Percentiles rank a stretch among this genome's conserved stretches.
Evolutionary conservation across 176 grass and related monocot genomes (phyloP).

Genomic region (Oryza rufipogon): DNA sequence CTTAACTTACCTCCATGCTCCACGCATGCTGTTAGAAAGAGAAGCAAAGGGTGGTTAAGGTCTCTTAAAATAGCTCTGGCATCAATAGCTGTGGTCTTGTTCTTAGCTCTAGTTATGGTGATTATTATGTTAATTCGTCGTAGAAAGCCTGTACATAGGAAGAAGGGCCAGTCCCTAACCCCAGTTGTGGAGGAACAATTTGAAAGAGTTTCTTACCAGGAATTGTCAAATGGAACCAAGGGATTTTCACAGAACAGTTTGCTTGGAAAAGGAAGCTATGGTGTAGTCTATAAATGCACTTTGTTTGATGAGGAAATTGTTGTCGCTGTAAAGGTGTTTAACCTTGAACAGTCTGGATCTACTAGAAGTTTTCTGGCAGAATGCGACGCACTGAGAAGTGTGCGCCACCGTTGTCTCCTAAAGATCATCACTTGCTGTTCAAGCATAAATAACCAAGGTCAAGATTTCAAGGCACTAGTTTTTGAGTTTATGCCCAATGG

Average conservation of each 20-base stretch:
- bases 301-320: background rate
- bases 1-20: conserved; percentile 31
- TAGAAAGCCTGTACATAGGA: background rate
- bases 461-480: conserved; percentile 50
- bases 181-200: background rate
- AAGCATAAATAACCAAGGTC: conserved; percentile 33
- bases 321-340: conserved; percentile 42
- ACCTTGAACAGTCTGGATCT: conserved; percentile 10
- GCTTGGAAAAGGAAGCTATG: conserved; percentile 31
- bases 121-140: background rate
- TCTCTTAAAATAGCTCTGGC: background rate
- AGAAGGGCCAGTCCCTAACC: background rate
- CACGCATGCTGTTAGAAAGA: background rate
- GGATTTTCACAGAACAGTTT: conserved; percentile 28
- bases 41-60: background rate
- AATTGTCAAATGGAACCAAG: conserved; percentile 22
- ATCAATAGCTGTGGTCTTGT: background rate
- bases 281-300: conserved; percentile 37
- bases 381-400: conserved; percentile 34
- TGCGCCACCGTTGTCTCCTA: conserved; percentile 40
- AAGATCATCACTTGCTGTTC: conserved; percentile 48
- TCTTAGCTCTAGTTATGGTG: background rate
- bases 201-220: conserved; percentile 29
- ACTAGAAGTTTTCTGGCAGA: conserved; percentile 40
- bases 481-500: conserved; percentile 43